Evolutionary conservation across 192 early-diverging fungal species (phyloP).

Genomic region (Phycomyces nitens): DNA sequence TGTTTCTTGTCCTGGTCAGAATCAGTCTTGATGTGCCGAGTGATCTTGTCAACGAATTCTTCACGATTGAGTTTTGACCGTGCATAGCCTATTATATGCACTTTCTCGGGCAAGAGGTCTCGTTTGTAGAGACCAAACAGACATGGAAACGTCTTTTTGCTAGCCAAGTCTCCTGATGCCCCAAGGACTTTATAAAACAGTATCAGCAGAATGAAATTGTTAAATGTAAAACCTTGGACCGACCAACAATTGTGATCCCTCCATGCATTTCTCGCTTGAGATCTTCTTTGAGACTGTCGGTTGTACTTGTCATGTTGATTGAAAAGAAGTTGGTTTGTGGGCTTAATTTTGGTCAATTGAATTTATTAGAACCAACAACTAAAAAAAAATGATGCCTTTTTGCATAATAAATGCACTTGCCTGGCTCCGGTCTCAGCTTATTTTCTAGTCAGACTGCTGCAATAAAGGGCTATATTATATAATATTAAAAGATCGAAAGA

Average conservation of each 20-base stretch:
- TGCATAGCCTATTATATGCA: slow-evolving; percentile 88
- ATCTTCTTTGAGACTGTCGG: neutral
- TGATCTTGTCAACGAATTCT: slow-evolving; percentile 74
- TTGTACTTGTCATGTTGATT: neutral
- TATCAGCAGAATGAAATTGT: slow-evolving; percentile 5
- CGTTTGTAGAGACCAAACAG: slow-evolving; percentile 92
- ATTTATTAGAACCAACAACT: no score
- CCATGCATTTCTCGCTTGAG: slow-evolving; percentile 1
- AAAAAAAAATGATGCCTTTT: no score
- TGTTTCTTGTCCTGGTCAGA: slow-evolving; percentile 54
- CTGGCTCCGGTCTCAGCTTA: no score
- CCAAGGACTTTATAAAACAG: slow-evolving; percentile 60
- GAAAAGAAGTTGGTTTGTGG: no score
- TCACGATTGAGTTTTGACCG: slow-evolving; percentile 72
- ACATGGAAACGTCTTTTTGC: slow-evolving; percentile 97
- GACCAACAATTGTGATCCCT: slow-evolving; percentile 6
- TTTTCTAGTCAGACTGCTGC: no score
- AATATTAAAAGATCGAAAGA: no score
- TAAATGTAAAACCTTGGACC: neutral
- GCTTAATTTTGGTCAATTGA: no score
- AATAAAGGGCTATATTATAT: no score
- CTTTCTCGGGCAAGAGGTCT: slow-evolving; percentile 70
- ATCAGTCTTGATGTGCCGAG: slow-evolving; percentile 63
- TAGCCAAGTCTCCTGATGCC: slow-evolving; percentile 93
- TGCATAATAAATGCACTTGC: no score